Percentiles rank a stretch among this genome's conserved stretches.
Conservation (phyloP, 2,329 filamentous ascomycete genomes). For the Scedosporium dehoogii region DNA sequence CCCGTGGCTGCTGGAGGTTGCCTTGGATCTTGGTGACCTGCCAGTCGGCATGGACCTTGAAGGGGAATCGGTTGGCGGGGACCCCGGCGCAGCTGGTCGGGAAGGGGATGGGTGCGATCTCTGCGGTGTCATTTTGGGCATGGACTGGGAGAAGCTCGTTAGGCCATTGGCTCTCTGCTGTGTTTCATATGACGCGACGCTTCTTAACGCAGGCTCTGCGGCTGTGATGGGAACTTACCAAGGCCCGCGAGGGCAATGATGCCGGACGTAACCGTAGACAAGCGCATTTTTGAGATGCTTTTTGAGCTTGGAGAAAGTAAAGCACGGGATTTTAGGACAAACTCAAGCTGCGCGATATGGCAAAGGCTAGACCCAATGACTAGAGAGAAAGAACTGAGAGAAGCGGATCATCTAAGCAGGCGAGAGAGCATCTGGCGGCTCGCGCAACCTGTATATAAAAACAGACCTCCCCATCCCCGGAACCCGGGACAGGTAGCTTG, state of each 20-base stretch:
- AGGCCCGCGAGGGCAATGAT: not conserved
- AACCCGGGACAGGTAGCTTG: not conserved
- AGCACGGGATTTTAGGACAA: too few species aligned
- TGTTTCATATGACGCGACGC: too few species aligned
- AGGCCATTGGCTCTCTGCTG: not conserved
- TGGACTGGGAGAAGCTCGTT: not conserved
- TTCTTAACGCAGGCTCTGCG: too few species aligned
- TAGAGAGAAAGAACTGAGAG: not conserved
- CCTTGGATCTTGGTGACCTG: constrained; percentile 5
- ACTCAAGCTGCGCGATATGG: too few species aligned
- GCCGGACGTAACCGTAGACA: not conserved
- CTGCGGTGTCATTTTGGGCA: not conserved
- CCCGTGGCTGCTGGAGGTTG: constrained; percentile 1
- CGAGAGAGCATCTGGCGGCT: not conserved
- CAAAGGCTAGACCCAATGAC: not conserved
- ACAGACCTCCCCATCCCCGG: not conserved
- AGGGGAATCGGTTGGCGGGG: constrained; percentile 1
- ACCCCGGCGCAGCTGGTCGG: constrained; percentile 5
- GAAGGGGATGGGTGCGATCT: constrained; percentile 1
- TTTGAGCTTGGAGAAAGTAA: too few species aligned
- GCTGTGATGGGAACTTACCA: not conserved
- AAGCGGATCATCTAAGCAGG: not conserved
- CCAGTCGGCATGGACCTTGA: constrained; percentile 2
- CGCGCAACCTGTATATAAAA: not conserved
- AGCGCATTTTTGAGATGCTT: not conserved